These are phyloP conservation scores for Puya raimondii DNA, from an alignment of 176 grass and related monocot genomes.

Conservation along the genomic window DNA sequence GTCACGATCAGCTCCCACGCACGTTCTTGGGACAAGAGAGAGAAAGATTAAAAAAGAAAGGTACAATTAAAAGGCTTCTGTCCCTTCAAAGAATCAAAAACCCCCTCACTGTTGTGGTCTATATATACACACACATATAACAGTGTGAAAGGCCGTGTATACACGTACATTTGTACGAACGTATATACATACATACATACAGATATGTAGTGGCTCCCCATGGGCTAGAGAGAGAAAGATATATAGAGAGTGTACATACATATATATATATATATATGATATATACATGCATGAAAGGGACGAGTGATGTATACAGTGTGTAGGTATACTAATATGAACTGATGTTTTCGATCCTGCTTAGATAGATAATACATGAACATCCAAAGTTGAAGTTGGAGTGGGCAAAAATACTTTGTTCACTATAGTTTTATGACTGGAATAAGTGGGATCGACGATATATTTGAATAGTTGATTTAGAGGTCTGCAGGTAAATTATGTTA, in stretches of 20 bases:
- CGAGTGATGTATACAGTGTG: neutral
- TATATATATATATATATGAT: too few species aligned
- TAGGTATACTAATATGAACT: neutral
- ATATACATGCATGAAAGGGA: neutral
- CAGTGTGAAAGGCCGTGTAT: too few species aligned
- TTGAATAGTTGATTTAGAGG: too few species aligned
- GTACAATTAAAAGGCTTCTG: neutral
- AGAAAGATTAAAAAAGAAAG: neutral
- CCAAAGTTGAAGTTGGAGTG: too few species aligned
- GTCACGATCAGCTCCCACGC: slow-evolving; percentile 5
- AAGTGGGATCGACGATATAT: too few species aligned
- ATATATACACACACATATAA: neutral
- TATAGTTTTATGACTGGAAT: too few species aligned
- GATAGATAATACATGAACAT: too few species aligned
- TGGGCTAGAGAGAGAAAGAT: neutral
- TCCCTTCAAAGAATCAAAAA: neutral
- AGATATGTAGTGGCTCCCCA: neutral
- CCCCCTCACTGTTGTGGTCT: neutral
- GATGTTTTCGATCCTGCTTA: too few species aligned
- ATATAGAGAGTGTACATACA: neutral
- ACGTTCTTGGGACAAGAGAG: neutral
- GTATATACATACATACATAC: neutral
- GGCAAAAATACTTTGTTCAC: too few species aligned
- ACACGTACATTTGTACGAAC: too few species aligned
- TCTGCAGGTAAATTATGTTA: too few species aligned